Conservation (phyloP, 176 grass and related monocot genomes). For the Carex pumila region DNA sequence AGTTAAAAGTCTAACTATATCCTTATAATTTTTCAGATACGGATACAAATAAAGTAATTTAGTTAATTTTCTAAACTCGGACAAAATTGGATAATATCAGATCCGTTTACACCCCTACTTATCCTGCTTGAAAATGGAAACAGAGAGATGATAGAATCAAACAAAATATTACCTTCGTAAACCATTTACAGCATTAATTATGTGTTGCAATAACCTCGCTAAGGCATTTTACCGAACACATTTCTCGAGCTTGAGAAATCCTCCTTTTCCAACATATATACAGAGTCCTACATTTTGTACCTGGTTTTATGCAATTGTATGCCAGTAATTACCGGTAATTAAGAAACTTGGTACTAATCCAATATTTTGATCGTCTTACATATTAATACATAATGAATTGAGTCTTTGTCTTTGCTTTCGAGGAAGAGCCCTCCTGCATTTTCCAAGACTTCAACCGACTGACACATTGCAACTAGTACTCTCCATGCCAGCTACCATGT, state of each 20-base stretch:
- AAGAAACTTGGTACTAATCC: neutral
- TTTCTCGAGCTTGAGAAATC: neutral
- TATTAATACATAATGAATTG: neutral
- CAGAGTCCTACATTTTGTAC: neutral
- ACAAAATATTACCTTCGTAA: no score
- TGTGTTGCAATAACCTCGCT: neutral
- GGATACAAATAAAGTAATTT: no score
- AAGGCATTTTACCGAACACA: neutral
- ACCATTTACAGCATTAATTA: neutral
- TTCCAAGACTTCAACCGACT: neutral
- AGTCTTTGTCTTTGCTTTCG: neutral
- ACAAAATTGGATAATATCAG: no score
- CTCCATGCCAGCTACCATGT: neutral
- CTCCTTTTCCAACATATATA: neutral
- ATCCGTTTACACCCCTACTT: no score
- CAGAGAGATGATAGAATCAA: no score
- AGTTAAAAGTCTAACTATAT: no score
- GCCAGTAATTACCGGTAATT: neutral
- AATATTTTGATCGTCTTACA: neutral
- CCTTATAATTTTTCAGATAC: no score
- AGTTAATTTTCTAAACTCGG: no score
- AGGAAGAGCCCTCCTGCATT: neutral
- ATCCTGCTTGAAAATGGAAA: no score
- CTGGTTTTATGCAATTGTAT: neutral
- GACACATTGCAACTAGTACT: neutral